These are phyloP conservation scores for Suillus variegatus DNA, from an alignment of 768 basidiomycete species.

Conservation along the genomic window DNA sequence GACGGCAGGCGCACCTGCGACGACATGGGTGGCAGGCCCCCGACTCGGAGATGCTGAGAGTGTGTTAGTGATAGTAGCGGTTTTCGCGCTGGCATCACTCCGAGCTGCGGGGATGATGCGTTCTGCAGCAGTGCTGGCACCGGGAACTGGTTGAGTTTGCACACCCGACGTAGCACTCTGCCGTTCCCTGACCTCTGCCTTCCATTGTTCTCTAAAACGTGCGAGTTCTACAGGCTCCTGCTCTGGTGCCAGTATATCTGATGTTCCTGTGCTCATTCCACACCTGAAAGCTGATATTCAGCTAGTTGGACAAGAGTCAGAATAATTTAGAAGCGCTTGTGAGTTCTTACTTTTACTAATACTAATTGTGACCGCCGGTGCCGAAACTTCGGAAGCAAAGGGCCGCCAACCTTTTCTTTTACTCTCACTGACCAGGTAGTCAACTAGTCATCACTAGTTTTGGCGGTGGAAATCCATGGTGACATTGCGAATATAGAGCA, in stretches of 20 bases:
- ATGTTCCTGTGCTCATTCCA: background rate
- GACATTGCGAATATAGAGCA: background rate
- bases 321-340: background rate
- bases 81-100: conserved; percentile 3
- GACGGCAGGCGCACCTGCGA: conserved; percentile 17
- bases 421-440: background rate
- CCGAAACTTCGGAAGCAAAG: background rate
- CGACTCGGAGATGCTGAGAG: background rate
- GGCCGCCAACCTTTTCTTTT: background rate
- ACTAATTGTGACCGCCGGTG: background rate
- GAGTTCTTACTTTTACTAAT: background rate
- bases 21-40: conserved; percentile 13
- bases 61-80: background rate
- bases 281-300: background rate
- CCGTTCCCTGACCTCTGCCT: conserved; percentile 54
- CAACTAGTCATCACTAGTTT: too few relatives aligned
- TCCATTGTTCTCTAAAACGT: conserved; percentile 74
- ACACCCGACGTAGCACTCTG: conserved; percentile 15
- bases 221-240: conserved; percentile 63
- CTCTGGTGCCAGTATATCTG: conserved; percentile 10
- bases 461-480: too few relatives aligned
- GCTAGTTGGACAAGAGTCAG: background rate
- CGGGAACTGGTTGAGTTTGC: background rate
- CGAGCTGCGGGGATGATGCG: conserved; percentile 8
- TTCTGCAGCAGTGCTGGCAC: conserved; percentile 12